phyloP scores from a whole-genome alignment of 306 rosid genomes.

The Crotalaria pallida region DNA sequence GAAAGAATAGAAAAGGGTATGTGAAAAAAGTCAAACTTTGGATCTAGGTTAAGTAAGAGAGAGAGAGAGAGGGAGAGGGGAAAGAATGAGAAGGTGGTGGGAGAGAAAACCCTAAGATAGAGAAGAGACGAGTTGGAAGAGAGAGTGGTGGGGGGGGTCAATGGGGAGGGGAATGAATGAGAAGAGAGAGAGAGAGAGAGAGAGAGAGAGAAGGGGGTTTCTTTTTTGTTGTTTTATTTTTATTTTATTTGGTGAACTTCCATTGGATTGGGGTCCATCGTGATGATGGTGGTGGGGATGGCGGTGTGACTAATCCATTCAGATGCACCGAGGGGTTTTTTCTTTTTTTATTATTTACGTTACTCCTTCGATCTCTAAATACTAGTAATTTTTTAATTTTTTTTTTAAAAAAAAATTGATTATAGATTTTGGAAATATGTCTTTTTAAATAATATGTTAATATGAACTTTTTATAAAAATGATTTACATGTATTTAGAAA shows the following conservation, averaged over 20 bases:
- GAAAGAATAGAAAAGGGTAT: background rate
- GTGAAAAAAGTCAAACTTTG: background rate
- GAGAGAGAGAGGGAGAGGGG: no score
- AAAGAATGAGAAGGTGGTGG: background rate
- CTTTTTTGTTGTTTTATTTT: background rate
- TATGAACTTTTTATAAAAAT: no score
- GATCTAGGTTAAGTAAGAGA: constrained; percentile 14
- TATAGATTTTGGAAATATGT: no score
- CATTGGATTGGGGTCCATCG: background rate
- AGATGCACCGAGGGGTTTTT: no score
- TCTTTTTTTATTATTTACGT: no score
- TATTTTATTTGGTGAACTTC: background rate
- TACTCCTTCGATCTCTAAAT: no score
- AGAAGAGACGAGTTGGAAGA: background rate
- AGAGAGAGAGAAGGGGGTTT: background rate
- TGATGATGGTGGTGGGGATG: background rate
- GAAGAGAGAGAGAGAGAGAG: no score
- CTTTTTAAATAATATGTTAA: no score
- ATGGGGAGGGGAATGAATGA: background rate
- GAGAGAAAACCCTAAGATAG: constrained; percentile 18
- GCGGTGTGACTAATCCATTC: background rate
- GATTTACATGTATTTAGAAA: no score
- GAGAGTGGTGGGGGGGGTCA: constrained; percentile 27
- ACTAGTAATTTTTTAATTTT: no score
- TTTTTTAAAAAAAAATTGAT: no score